phyloP scores from a whole-genome alignment of 2,329 filamentous ascomycete genomes.

The Fusarium oxysporum region DNA sequence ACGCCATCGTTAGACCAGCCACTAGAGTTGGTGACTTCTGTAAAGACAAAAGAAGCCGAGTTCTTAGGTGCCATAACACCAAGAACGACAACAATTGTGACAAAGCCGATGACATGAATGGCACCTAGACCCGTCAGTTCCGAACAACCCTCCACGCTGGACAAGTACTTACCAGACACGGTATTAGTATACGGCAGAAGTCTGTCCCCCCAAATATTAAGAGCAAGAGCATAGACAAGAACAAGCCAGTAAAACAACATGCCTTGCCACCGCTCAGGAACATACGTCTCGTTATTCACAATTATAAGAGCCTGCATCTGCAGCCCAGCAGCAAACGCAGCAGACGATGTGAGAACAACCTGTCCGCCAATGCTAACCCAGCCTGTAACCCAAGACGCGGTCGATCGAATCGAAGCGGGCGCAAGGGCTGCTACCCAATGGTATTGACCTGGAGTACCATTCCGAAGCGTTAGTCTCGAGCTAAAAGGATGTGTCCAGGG shows the following conservation, averaged over 20 bases:
- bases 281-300: slow-evolving; percentile 55
- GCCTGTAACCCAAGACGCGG: slow-evolving; percentile 22
- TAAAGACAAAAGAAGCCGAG: slow-evolving; percentile 47
- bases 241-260: slow-evolving; percentile 61
- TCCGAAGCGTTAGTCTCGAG: background rate
- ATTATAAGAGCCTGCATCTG: slow-evolving; percentile 58
- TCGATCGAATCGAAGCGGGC: slow-evolving; percentile 14
- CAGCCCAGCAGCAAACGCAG: slow-evolving; percentile 59
- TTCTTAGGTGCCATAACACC: slow-evolving; percentile 50
- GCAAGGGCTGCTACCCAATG: slow-evolving; percentile 39
- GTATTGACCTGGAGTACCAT: slow-evolving; percentile 24
- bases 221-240: slow-evolving; percentile 49
- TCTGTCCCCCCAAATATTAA: slow-evolving; percentile 58
- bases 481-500: accelerated
- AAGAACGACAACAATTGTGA: slow-evolving; percentile 45
- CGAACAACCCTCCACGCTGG: too few species aligned
- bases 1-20: slow-evolving; percentile 49
- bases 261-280: slow-evolving; percentile 57
- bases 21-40: slow-evolving; percentile 47
- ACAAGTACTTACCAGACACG: slow-evolving; percentile 20
- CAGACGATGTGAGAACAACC: slow-evolving; percentile 59
- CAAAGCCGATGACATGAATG: slow-evolving; percentile 46
- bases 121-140: slow-evolving; percentile 31
- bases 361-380: slow-evolving; percentile 58
- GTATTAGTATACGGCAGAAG: slow-evolving; percentile 53